Conservation (phyloP, 208 protist species). For the Acanthamoeba rhysodes region DNA sequence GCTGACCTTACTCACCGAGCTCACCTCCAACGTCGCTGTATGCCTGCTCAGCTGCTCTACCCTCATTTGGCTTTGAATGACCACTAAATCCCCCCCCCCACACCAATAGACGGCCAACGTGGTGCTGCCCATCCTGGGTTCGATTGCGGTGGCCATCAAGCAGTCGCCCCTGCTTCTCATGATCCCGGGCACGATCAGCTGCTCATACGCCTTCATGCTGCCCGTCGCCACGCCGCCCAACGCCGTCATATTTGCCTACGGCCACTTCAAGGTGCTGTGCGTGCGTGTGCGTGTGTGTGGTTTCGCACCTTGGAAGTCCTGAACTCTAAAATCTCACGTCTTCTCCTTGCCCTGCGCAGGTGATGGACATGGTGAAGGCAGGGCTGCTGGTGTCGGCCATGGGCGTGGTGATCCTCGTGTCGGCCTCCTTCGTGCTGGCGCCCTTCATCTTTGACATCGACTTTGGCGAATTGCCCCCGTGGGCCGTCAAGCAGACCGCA, state of each 20-base stretch:
- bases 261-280: neutral
- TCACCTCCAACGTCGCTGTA: conserved; percentile 54
- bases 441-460: conserved; percentile 36
- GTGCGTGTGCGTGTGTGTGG: no score
- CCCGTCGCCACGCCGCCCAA: conserved; percentile 72
- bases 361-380: conserved; percentile 63
- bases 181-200: conserved; percentile 64
- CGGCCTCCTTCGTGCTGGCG: conserved; percentile 9
- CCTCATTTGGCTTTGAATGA: neutral
- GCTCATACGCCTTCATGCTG: conserved; percentile 77
- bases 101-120: conserved; percentile 40
- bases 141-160: conserved; percentile 72
- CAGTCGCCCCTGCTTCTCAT: conserved; percentile 49
- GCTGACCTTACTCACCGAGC: conserved; percentile 48
- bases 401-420: conserved; percentile 55
- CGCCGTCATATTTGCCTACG: conserved; percentile 63
- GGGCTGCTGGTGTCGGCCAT: conserved; percentile 32
- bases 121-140: conserved; percentile 52
- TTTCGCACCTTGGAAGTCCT: no score
- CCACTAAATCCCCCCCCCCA: neutral
- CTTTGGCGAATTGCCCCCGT: conserved; percentile 46
- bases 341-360: neutral
- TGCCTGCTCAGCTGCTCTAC: neutral
- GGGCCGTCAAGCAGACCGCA: conserved; percentile 32
- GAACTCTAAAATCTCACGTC: neutral